Base-by-base conservation (phyloP, 768 basidiomycete genomes). In the Lentinula guzmanii region DNA sequence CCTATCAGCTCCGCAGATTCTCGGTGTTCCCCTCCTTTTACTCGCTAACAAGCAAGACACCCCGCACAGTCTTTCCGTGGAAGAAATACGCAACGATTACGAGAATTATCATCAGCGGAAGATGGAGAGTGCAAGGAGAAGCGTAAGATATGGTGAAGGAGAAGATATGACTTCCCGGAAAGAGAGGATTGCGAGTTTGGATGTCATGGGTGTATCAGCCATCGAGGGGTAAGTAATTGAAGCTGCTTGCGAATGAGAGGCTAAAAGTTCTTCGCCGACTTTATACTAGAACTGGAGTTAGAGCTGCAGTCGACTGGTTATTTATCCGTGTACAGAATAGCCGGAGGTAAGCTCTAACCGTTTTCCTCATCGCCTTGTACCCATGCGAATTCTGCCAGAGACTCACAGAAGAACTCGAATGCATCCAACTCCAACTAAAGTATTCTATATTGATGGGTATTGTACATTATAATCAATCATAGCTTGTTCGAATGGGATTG, bases 31-130 rank as follows among this genome's bases (percentile, higher is more conserved):
- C 0, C 81, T 97, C 2, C 79, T 99, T 5, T 85, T 99, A 9
- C 82, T 98, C 16, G 97, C 95, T 31, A 98, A 98, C 76, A 98
- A 99, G 71, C 96, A 98, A 72, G 97, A 98, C 66, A 85, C 82
- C 3, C 87, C 89, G 0, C 73, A 78, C 16, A 89, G 89, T 65
- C 78, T 98, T 35, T 90, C 92, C 0, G 91, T 95, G 0, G 88
- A 93, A 55, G 93, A 98, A 64, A 95, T 99, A 52, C 77, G 95
- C 21, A 89, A 94, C 63, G 86, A 90, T 71, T 93, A 93, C 63
- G 90, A 93, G 71, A 87, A 87, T 52, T 94, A 93, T 91, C 83
- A 91, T 69, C 87, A 90, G 67, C 79, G 84, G 52, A 86, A 87
- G 70, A 76, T 87, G 48, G 88, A 89, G 69, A 88, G 83, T 65